A percentile compares a stretch with the other conserved stretches of the same genome.
phyloP scores from a whole-genome alignment of 2,329 filamentous ascomycete species.

The Lachnellula hyalina region DNA sequence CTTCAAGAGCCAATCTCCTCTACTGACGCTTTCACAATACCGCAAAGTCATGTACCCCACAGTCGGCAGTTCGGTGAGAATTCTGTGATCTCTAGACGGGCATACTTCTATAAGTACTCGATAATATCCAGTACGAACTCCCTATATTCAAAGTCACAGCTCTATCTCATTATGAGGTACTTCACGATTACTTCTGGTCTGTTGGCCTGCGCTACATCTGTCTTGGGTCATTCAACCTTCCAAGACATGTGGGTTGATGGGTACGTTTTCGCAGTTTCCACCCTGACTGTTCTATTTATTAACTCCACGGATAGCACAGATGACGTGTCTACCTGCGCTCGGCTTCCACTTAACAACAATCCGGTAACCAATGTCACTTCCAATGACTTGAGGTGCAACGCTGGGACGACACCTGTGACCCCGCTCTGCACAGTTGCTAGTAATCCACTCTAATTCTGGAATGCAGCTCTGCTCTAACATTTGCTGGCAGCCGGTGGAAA shows the following conservation, averaged over 20 bases:
- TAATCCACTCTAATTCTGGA: not conserved
- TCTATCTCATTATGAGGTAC: slow-evolving; percentile 14
- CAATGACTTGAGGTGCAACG: slow-evolving; percentile 46
- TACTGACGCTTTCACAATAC: not conserved
- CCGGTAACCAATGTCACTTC: slow-evolving; percentile 45
- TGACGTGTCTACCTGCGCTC: slow-evolving; percentile 42
- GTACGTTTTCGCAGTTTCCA: slow-evolving; percentile 31
- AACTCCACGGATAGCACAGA: slow-evolving; percentile 30
- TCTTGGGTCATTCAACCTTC: slow-evolving; percentile 40
- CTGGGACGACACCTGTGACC: slow-evolving; percentile 31
- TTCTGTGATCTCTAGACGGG: not conserved
- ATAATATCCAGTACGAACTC: not conserved
- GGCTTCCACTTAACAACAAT: slow-evolving; percentile 45
- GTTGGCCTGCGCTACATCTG: slow-evolving; percentile 31
- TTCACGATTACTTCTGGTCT: slow-evolving; percentile 11
- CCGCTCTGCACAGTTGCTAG: slow-evolving; percentile 27
- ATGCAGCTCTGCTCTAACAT: not conserved
- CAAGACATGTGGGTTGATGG: slow-evolving; percentile 39
- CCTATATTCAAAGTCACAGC: not conserved
- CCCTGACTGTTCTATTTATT: not conserved
- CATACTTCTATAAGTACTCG: not conserved
- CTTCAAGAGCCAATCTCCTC: not conserved
- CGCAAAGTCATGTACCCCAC: slow-evolving; percentile 4
- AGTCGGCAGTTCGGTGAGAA: not conserved
- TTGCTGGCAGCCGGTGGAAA: slow-evolving; percentile 33